phyloP scores from a whole-genome alignment of 257 asterid species.

The Prunella vulgaris region DNA sequence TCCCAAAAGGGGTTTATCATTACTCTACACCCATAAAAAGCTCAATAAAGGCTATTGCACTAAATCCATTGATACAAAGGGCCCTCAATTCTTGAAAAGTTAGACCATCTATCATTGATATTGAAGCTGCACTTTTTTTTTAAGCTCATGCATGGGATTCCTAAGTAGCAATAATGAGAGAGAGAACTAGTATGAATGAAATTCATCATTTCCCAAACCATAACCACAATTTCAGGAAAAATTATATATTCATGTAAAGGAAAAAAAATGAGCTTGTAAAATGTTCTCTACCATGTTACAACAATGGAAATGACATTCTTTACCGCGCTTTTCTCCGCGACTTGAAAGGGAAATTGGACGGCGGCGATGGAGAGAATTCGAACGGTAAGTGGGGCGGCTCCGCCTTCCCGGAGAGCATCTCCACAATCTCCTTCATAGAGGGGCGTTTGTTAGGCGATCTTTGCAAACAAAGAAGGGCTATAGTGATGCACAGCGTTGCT shows the following conservation, averaged over 20 bases:
- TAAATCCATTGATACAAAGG: slow-evolving; percentile 32
- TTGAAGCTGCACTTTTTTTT: slow-evolving; percentile 25
- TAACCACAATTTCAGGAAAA: neutral
- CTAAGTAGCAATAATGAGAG: slow-evolving; percentile 31
- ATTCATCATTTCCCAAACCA: slow-evolving; percentile 26
- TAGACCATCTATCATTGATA: slow-evolving; percentile 19
- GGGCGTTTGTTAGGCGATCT: slow-evolving; percentile 76
- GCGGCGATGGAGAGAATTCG: slow-evolving; percentile 92
- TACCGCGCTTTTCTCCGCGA: slow-evolving; percentile 60
- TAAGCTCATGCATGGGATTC: slow-evolving; percentile 58
- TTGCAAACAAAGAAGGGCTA: slow-evolving; percentile 78
- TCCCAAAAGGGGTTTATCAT: slow-evolving; percentile 25
- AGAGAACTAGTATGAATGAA: slow-evolving; percentile 12
- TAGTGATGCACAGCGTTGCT: slow-evolving; percentile 62
- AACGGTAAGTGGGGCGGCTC: slow-evolving; percentile 86
- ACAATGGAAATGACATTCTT: slow-evolving; percentile 18
- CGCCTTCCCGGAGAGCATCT: slow-evolving; percentile 76
- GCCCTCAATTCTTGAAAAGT: slow-evolving; percentile 34
- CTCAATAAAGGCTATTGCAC: slow-evolving; percentile 33
- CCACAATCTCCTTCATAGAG: slow-evolving; percentile 65
- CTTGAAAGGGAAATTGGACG: slow-evolving; percentile 66
- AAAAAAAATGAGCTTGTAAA: slow-evolving; percentile 14
- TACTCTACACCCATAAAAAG: slow-evolving; percentile 21
- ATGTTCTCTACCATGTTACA: neutral
- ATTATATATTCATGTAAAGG: slow-evolving; percentile 12